phyloP scores from a whole-genome alignment of 495 filamentous ascomycete species.

The Neurospora cerealis region DNA sequence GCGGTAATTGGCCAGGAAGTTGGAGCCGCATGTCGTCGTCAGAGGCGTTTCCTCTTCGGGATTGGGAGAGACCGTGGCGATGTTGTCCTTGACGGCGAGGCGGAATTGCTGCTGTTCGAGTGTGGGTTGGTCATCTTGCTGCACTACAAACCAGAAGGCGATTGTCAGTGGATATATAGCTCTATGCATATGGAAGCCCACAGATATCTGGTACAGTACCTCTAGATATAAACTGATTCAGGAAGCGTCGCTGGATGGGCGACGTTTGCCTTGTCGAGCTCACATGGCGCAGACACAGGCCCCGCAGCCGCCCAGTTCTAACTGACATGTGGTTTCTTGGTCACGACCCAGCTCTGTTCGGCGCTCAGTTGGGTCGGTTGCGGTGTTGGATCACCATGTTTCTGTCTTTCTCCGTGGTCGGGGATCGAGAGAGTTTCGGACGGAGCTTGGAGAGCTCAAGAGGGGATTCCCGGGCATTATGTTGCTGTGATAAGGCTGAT shows the following conservation, averaged over 20 bases:
- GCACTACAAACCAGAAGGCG: background rate
- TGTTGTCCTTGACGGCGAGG: conserved; percentile 85
- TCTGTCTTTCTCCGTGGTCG: background rate
- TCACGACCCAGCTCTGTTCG: background rate
- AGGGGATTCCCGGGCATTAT: background rate
- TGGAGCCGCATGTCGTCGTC: conserved; percentile 74
- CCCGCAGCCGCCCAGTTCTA: conserved; percentile 10
- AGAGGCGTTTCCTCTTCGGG: conserved; percentile 13
- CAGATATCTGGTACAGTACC: background rate
- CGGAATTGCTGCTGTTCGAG: conserved; percentile 12
- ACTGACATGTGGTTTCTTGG: conserved; percentile 11
- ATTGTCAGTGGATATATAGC: background rate
- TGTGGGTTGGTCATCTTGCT: background rate
- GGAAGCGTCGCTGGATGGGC: conserved; percentile 14
- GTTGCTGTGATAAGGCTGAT: background rate
- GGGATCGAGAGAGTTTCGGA: background rate
- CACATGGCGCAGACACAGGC: conserved; percentile 14
- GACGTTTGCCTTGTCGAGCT: conserved; percentile 1
- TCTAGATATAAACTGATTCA: conserved; percentile 23
- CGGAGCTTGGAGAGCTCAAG: background rate
- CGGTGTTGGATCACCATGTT: background rate
- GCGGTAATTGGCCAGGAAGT: conserved; percentile 55
- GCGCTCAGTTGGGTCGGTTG: conserved; percentile 6
- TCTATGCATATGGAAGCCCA: background rate
- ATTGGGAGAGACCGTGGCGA: conserved; percentile 48